Conservation (phyloP, 192 early-diverging fungal species). For the Chytriomyces sp. region DNA sequence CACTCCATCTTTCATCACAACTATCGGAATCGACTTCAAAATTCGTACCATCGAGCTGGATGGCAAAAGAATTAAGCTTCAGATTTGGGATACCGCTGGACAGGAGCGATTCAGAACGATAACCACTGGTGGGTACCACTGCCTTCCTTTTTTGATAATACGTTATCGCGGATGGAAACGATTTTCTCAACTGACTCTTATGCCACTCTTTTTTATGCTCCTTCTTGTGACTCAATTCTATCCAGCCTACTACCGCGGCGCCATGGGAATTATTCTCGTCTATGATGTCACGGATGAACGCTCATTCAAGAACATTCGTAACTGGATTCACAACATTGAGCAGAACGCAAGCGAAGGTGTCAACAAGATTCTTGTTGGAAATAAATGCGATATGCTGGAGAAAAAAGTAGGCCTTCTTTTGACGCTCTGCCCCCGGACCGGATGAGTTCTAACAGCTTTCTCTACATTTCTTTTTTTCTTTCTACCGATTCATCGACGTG, state of each 20-base stretch:
- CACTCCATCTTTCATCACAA: slow-evolving; percentile 99
- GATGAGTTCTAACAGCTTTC: neutral
- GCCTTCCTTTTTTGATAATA: neutral
- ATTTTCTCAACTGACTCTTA: neutral
- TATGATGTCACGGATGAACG: slow-evolving; percentile 99
- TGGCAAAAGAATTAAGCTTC: slow-evolving; percentile 98
- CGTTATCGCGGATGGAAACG: neutral
- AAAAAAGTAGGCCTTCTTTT: slow-evolving; percentile 67
- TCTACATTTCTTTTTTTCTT: neutral
- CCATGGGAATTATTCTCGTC: slow-evolving; percentile 97
- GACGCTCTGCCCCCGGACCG: neutral
- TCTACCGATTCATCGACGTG: neutral
- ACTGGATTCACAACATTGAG: slow-evolving; percentile 99
- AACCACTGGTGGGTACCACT: slow-evolving; percentile 75
- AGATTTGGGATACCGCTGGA: slow-evolving; percentile 99
- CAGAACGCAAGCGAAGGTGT: slow-evolving; percentile 99
- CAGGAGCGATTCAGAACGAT: slow-evolving; percentile 99
- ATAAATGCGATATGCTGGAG: slow-evolving; percentile 98
- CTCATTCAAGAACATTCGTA: slow-evolving; percentile 98
- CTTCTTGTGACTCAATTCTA: slow-evolving; percentile 1
- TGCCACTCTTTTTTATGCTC: neutral
- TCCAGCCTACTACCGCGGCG: slow-evolving; percentile 96
- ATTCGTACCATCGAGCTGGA: slow-evolving; percentile 98
- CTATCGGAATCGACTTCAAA: slow-evolving; percentile 99
- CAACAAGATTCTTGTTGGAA: slow-evolving; percentile 98